Percentiles rank a stretch among this genome's conserved stretches.
Evolutionary conservation across 306 rosid species (phyloP).

Genomic region (Citrullus amarus): DNA sequence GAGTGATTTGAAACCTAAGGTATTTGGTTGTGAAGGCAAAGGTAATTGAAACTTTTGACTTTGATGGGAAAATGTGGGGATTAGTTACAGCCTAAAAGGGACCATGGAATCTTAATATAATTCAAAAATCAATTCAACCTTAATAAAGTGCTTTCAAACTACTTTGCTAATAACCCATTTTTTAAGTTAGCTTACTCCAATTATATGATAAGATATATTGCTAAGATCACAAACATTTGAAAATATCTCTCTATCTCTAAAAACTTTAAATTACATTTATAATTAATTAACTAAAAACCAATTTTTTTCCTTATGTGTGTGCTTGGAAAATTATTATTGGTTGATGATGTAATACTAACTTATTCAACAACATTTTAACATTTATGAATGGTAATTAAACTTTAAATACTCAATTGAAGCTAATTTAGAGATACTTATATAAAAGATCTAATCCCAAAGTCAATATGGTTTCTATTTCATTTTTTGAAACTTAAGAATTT

Average conservation of each 20-base stretch:
- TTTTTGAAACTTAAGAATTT: too few relatives aligned
- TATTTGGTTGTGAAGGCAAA: conserved; percentile 45
- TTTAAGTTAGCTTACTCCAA: conserved; percentile 5
- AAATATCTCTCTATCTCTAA: background rate
- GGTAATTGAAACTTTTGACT: conserved; percentile 62
- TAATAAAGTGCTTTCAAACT: conserved; percentile 1
- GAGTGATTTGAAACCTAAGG: background rate
- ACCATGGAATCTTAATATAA: background rate
- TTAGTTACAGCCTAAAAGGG: background rate
- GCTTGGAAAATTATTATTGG: too few relatives aligned
- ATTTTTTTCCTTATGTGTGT: too few relatives aligned
- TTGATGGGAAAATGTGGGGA: conserved; percentile 12
- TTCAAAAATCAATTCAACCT: background rate
- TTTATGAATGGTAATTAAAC: too few relatives aligned
- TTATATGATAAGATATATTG: background rate
- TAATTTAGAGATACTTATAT: too few relatives aligned
- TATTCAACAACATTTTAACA: too few relatives aligned
- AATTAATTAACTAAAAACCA: too few relatives aligned
- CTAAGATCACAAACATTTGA: background rate
- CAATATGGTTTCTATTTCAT: too few relatives aligned
- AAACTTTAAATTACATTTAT: background rate
- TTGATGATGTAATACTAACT: too few relatives aligned
- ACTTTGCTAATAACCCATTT: background rate
- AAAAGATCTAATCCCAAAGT: too few relatives aligned
- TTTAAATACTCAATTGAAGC: too few relatives aligned